These are phyloP conservation scores for Scedosporium dehoogii DNA, from an alignment of 2,329 filamentous ascomycete genomes.

Conservation along the genomic window DNA sequence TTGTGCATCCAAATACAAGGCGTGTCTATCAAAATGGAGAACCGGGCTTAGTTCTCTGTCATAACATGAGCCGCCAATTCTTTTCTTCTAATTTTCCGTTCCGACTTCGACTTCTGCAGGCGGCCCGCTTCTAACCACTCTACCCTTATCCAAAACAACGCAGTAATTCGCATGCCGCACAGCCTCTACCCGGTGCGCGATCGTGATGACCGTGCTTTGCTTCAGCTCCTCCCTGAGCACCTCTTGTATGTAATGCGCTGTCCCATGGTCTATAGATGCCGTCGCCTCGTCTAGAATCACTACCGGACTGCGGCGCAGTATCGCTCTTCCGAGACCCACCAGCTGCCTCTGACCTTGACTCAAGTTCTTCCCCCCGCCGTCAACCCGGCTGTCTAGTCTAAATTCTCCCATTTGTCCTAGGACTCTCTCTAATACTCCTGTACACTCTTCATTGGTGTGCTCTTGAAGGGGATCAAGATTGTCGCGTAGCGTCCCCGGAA, in stretches of 20 bases:
- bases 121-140: slow-evolving; percentile 38
- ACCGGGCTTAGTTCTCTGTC: neutral
- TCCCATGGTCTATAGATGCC: slow-evolving; percentile 50
- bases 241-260: slow-evolving; percentile 47
- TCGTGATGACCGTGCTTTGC: slow-evolving; percentile 52
- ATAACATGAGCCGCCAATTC: neutral
- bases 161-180: slow-evolving; percentile 49
- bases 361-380: slow-evolving; percentile 50
- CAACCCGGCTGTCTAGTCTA: slow-evolving; percentile 39
- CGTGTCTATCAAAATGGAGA: neutral
- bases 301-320: slow-evolving; percentile 49
- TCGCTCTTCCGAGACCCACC: slow-evolving; percentile 48
- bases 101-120: slow-evolving; percentile 9
- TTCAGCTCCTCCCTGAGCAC: slow-evolving; percentile 44
- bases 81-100: neutral
- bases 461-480: slow-evolving; percentile 61
- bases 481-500: slow-evolving; percentile 47
- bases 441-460: slow-evolving; percentile 40
- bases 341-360: slow-evolving; percentile 55
- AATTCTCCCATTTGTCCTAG: slow-evolving; percentile 35
- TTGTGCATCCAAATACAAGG: too few species aligned
- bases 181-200: slow-evolving; percentile 55
- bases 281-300: slow-evolving; percentile 58
- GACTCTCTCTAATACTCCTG: slow-evolving; percentile 46
- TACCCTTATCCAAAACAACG: slow-evolving; percentile 40